phyloP scores from a whole-genome alignment of 2,329 filamentous ascomycete genomes.

The Fusarium proliferatum region DNA sequence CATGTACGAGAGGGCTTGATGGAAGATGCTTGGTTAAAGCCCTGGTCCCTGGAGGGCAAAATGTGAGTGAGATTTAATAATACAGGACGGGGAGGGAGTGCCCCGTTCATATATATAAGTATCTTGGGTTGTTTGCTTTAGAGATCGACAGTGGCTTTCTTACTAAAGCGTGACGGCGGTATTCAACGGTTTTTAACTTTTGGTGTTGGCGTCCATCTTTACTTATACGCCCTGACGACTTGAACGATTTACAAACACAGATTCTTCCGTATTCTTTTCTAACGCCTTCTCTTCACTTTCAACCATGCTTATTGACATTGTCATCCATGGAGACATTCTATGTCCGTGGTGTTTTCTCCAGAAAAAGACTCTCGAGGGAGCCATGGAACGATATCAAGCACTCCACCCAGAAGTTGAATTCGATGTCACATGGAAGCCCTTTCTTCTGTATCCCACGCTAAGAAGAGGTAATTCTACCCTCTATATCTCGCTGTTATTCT shows the following conservation, averaged over 20 bases:
- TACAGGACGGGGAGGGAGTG: neutral
- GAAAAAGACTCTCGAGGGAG: constrained; percentile 58
- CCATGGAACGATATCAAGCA: constrained; percentile 55
- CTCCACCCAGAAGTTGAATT: constrained; percentile 58
- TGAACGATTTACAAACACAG: neutral
- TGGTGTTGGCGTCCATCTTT: neutral
- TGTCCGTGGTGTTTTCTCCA: constrained; percentile 66
- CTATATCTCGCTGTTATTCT: neutral
- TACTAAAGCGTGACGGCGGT: neutral
- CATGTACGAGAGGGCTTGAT: neutral
- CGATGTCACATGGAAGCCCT: constrained; percentile 60
- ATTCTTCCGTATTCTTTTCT: neutral
- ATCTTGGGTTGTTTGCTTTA: neutral
- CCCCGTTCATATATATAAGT: constrained; percentile 12
- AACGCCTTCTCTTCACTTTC: neutral
- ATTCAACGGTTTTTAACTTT: neutral
- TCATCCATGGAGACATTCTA: constrained; percentile 61
- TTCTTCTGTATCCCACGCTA: constrained; percentile 56
- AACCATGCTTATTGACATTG: constrained; percentile 49
- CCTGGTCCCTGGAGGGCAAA: constrained; percentile 8
- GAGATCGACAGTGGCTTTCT: constrained; percentile 9
- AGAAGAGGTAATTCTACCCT: constrained; percentile 35
- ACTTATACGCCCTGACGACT: neutral
- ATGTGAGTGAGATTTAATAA: neutral
- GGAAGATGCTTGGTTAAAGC: constrained; percentile 11